Percentiles rank a stretch among this genome's conserved stretches.
These are phyloP conservation scores for Thelephora terrestris DNA, from an alignment of 1,284 basidiomycete genomes.

Conservation along the genomic window DNA sequence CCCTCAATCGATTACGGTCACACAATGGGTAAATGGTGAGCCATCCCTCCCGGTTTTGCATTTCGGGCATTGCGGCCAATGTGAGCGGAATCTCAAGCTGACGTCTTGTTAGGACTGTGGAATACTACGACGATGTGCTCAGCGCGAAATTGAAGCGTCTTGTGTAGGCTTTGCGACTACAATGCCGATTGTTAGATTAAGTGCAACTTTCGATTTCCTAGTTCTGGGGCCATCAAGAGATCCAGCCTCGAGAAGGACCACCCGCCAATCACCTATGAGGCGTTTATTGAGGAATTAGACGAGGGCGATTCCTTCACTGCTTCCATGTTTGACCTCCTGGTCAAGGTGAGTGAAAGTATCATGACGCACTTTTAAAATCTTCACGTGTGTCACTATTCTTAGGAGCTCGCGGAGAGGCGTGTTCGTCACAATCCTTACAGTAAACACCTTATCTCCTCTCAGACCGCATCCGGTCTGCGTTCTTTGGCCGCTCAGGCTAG, in stretches of 20 bases:
- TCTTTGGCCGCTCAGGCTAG: slow-evolving; percentile 41
- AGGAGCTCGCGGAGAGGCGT: slow-evolving; percentile 67
- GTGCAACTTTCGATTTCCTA: slow-evolving; percentile 18
- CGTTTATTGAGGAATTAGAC: slow-evolving; percentile 62
- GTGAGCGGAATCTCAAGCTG: no score
- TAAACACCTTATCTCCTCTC: slow-evolving; percentile 50
- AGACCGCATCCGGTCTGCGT: slow-evolving; percentile 50
- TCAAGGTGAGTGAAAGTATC: slow-evolving; percentile 42
- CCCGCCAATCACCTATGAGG: slow-evolving; percentile 52
- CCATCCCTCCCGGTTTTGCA: background rate
- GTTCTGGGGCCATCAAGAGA: slow-evolving; percentile 56
- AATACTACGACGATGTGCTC: slow-evolving; percentile 58
- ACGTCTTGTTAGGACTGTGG: slow-evolving; percentile 41
- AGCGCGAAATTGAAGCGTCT: slow-evolving; percentile 58
- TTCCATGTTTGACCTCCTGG: slow-evolving; percentile 56
- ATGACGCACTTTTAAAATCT: background rate
- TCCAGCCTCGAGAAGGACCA: slow-evolving; percentile 48
- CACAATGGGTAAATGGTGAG: slow-evolving; percentile 30
- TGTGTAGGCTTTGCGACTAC: slow-evolving; percentile 42
- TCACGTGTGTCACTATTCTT: background rate
- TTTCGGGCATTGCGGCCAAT: no score
- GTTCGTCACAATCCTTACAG: slow-evolving; percentile 39
- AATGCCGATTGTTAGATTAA: background rate
- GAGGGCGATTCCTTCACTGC: slow-evolving; percentile 66
- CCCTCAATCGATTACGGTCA: no score